Percentiles rank a stretch among this genome's conserved stretches.
phyloP scores from a whole-genome alignment of 306 rosid genomes.

The Prunus salicina region DNA sequence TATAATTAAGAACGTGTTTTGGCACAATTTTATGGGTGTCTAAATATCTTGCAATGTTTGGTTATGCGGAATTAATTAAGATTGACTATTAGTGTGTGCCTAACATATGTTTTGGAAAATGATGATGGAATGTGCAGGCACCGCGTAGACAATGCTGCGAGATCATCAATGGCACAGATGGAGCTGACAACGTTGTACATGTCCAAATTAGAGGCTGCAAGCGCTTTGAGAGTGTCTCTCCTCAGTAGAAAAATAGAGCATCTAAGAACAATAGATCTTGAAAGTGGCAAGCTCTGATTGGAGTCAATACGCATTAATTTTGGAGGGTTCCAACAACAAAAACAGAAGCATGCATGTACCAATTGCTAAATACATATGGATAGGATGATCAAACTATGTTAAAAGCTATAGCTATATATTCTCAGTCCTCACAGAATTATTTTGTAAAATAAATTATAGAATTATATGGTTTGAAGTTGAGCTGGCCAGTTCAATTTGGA shows the following conservation, averaged over 20 bases:
- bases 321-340: not conserved
- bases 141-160: constrained; percentile 88
- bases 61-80: not conserved
- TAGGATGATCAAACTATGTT: too few species aligned
- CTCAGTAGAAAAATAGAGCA: constrained; percentile 12
- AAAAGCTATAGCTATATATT: too few species aligned
- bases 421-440: not conserved
- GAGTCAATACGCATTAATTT: too few species aligned
- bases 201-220: constrained; percentile 49
- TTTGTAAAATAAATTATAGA: too few species aligned
- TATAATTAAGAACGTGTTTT: not conserved
- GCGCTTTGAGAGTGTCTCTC: constrained; percentile 56
- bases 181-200: not conserved
- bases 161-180: constrained; percentile 21
- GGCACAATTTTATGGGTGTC: not conserved
- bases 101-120: not conserved
- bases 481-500: too few species aligned
- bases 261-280: too few species aligned
- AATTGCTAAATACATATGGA: too few species aligned
- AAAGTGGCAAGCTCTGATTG: too few species aligned
- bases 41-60: not conserved
- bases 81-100: not conserved
- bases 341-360: not conserved
- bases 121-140: constrained; percentile 42
- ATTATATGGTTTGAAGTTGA: too few species aligned